Evolutionary conservation across 768 basidiomycete genomes (phyloP).

Genomic region (Dioszegia crocea): DNA sequence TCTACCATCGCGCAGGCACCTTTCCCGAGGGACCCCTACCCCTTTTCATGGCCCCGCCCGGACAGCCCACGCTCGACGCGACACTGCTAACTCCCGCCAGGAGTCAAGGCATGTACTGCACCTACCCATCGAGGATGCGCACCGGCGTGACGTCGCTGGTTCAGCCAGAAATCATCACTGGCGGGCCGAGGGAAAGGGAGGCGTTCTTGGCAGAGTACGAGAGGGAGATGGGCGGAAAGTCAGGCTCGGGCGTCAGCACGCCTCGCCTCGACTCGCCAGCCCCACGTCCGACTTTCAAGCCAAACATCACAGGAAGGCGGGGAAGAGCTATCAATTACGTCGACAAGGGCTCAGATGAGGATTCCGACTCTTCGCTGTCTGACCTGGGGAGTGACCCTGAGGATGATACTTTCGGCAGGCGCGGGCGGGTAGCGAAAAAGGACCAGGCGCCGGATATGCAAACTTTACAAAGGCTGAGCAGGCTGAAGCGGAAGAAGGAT

Average conservation of each 20-base stretch:
- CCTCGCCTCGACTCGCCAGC: slow-evolving; percentile 34
- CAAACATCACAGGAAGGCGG: slow-evolving; percentile 20
- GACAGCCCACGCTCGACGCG: slow-evolving; percentile 32
- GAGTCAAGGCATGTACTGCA: slow-evolving; percentile 68
- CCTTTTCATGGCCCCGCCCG: slow-evolving; percentile 36
- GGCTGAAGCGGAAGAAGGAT: slow-evolving; percentile 49
- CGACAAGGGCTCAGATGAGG: slow-evolving; percentile 43
- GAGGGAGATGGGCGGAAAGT: slow-evolving; percentile 15
- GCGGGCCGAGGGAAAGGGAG: slow-evolving; percentile 41
- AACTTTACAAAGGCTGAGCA: slow-evolving; percentile 61
- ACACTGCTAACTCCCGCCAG: slow-evolving; percentile 24
- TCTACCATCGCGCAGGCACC: slow-evolving; percentile 24
- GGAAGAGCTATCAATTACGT: slow-evolving; percentile 43
- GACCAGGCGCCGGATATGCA: slow-evolving; percentile 76
- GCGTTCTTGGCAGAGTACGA: slow-evolving; percentile 32
- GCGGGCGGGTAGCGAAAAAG: slow-evolving; percentile 51
- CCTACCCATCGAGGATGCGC: slow-evolving; percentile 82
- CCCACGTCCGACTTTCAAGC: slow-evolving; percentile 5
- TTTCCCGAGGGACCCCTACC: slow-evolving; percentile 29
- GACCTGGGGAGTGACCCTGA: slow-evolving; percentile 58
- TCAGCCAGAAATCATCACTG: slow-evolving; percentile 67
- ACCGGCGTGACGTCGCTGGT: slow-evolving; percentile 85
- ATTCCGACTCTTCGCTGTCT: slow-evolving; percentile 62
- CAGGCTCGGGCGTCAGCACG: slow-evolving; percentile 24
- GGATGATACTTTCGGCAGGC: slow-evolving; percentile 10